Evolutionary conservation across 2,329 filamentous ascomycete species (phyloP).

Genomic region (Epichloe gansuensis): DNA sequence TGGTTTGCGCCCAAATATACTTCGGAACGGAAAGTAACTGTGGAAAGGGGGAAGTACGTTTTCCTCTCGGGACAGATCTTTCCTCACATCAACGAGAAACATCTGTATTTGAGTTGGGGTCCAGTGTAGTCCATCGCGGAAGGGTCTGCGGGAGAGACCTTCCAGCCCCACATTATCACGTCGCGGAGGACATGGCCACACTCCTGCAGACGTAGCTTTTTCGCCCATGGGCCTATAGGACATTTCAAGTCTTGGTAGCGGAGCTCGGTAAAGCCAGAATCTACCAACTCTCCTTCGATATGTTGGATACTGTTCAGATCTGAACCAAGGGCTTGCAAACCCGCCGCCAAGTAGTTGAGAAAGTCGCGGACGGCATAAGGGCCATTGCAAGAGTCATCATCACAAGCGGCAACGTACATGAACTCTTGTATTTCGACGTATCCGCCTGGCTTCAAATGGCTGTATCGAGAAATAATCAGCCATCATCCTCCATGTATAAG

Average conservation of each 20-base stretch:
- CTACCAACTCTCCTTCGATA: slow-evolving; percentile 23
- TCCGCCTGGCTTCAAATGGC: slow-evolving; percentile 39
- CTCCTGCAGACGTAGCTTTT: slow-evolving; percentile 27
- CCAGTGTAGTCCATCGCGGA: slow-evolving; percentile 29
- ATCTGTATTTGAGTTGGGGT: slow-evolving; percentile 30
- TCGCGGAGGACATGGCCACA: slow-evolving; percentile 35
- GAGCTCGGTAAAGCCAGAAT: slow-evolving; percentile 31
- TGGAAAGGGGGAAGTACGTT: slow-evolving; percentile 24
- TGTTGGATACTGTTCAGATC: slow-evolving; percentile 28
- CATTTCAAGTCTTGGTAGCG: slow-evolving; percentile 31
- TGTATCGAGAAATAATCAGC: slow-evolving; percentile 9
- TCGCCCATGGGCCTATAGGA: slow-evolving; percentile 37
- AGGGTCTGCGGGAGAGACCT: slow-evolving; percentile 25
- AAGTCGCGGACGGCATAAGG: slow-evolving; percentile 37
- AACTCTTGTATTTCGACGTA: slow-evolving; percentile 40
- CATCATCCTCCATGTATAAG: neutral
- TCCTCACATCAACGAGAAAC: slow-evolving; percentile 30
- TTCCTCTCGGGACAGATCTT: slow-evolving; percentile 21
- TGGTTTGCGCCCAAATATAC: slow-evolving; percentile 28
- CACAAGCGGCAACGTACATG: slow-evolving; percentile 27
- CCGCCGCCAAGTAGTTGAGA: slow-evolving; percentile 26
- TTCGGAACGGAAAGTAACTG: slow-evolving; percentile 28
- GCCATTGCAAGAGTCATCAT: slow-evolving; percentile 31
- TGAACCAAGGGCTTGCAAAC: slow-evolving; percentile 28
- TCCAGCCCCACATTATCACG: slow-evolving; percentile 27